Percentiles rank a stretch among this genome's conserved stretches.
Evolutionary conservation across 805 yeast genomes (phyloP).

Genomic region (Pichia thaimueangensis): DNA sequence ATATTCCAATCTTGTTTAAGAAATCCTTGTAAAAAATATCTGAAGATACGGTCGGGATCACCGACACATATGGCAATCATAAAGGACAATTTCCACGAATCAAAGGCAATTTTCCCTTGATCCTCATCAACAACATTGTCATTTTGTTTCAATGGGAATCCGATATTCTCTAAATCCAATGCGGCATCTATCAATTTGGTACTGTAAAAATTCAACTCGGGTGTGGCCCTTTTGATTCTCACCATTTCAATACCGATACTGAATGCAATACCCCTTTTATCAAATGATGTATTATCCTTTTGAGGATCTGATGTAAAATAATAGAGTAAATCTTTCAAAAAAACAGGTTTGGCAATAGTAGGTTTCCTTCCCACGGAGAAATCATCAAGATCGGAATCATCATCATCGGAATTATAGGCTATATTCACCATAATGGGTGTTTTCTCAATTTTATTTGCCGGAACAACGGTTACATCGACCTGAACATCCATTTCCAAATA

Average conservation of each 20-base stretch:
- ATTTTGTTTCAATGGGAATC: slow-evolving; percentile 12
- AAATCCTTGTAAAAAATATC: slow-evolving; percentile 41
- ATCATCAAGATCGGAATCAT: slow-evolving; percentile 43
- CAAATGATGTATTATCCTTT: slow-evolving; percentile 41
- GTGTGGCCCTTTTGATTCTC: slow-evolving; percentile 56
- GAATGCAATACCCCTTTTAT: slow-evolving; percentile 45
- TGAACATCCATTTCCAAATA: not conserved
- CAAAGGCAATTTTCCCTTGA: slow-evolving; percentile 49
- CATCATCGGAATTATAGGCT: slow-evolving; percentile 27
- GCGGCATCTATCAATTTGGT: slow-evolving; percentile 46
- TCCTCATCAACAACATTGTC: slow-evolving; percentile 2
- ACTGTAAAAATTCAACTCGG: slow-evolving; percentile 56
- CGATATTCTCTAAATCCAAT: slow-evolving; percentile 45
- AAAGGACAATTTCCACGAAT: slow-evolving; percentile 56
- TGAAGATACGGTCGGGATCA: slow-evolving; percentile 36
- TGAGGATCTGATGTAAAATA: slow-evolving; percentile 44
- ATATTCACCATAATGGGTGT: slow-evolving; percentile 12
- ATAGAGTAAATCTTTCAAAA: slow-evolving; percentile 62
- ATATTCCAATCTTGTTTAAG: slow-evolving; percentile 72
- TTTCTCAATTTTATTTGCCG: not conserved
- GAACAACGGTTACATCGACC: too few relatives aligned
- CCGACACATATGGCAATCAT: slow-evolving; percentile 59
- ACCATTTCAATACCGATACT: slow-evolving; percentile 51
- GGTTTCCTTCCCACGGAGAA: slow-evolving; percentile 35
- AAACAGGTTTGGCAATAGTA: slow-evolving; percentile 48